Percentiles rank a stretch among this genome's conserved stretches.
These are phyloP conservation scores for Ampelomyces quisqualis DNA, from an alignment of 2,329 filamentous ascomycete genomes.

Conservation along the genomic window DNA sequence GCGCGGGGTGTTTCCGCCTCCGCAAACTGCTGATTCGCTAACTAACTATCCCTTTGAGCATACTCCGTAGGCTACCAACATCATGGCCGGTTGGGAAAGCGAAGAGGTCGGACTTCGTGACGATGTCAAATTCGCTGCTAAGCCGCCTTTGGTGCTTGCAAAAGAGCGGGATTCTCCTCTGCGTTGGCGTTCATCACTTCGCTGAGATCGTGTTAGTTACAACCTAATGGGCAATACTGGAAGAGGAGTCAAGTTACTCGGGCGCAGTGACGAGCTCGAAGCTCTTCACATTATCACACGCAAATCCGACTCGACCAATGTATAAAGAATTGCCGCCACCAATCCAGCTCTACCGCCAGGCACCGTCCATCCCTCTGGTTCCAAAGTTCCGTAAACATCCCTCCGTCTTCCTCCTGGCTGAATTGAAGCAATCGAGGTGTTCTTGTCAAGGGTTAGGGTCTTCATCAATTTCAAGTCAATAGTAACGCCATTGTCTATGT, in stretches of 20 bases:
- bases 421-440: constrained; percentile 22
- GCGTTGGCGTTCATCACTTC: constrained; percentile 43
- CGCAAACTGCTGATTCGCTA: too few relatives aligned
- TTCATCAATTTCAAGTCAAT: constrained; percentile 33
- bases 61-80: too few relatives aligned
- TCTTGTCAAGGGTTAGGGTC: constrained; percentile 9
- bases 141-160: constrained; percentile 44
- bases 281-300: constrained; percentile 31
- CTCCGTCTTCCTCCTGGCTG: constrained; percentile 35
- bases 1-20: not conserved
- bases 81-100: constrained; percentile 24
- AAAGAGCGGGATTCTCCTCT: constrained; percentile 37
- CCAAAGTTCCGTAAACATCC: constrained; percentile 36
- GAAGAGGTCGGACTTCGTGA: constrained; percentile 39
- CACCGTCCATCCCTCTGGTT: constrained; percentile 17
- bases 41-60: too few relatives aligned
- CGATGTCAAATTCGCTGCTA: constrained; percentile 45
- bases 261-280: constrained; percentile 43
- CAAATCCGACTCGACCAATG: constrained; percentile 23
- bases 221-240: not conserved
- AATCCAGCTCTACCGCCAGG: constrained; percentile 28
- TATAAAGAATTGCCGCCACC: constrained; percentile 35
- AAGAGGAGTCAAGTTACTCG: constrained; percentile 19
- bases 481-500: constrained; percentile 30
- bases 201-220: constrained; percentile 29